Evolutionary conservation across 1,284 basidiomycete genomes (phyloP), one percentile per base, ranked within the genome.

Genomic region (Sporisorium iseilematis-ciliati): DNA sequence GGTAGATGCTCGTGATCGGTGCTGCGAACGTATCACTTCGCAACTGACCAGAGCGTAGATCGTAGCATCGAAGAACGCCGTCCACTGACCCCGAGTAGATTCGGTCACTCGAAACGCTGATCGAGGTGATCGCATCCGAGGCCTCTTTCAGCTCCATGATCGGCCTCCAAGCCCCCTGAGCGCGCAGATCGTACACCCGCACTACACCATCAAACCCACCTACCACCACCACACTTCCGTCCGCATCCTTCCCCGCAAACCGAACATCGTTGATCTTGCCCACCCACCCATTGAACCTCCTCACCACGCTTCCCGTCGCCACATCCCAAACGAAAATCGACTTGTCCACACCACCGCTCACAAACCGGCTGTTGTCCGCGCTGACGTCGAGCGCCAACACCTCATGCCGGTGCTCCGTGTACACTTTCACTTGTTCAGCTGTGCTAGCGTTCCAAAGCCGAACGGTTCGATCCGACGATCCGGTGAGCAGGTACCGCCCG

Each of bases 301-400:
- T 89, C 26, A 92, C 90, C 1, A 95, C 93, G 43, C 90, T 88
- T 1, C 93, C 96, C 16, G 91, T 90, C 11, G 91, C 90, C 8
- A 99, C 96, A 83, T 99, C 97, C 96, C 96, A 99, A 23, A 97
- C 86, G 78, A 95, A 95, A 0, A 97, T 92, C 49, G 91, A 91
- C 74, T 93, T 91, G 86, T 99, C 97, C 4, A 93, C 94, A 42
- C 97, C 97, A 26, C 92, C 93, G 3, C 93, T 95, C 1, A 92
- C 95, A 80, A 99, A 96, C 78, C 92, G 91, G 50, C 92, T 91
- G 86, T 98, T 99, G 86, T 98, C 95, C 71, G 92, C 91, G 23
- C 94, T 90, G 46, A 95, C 96, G 75, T 64, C 90, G 55, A 99
- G 88, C 0, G 93, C 93, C 21, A 97, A 89, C 7, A 99, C 92